Percentiles rank a stretch among this genome's conserved stretches.
Conservation (phyloP, 805 yeast species). For the Lachancea nothofagi region DNA sequence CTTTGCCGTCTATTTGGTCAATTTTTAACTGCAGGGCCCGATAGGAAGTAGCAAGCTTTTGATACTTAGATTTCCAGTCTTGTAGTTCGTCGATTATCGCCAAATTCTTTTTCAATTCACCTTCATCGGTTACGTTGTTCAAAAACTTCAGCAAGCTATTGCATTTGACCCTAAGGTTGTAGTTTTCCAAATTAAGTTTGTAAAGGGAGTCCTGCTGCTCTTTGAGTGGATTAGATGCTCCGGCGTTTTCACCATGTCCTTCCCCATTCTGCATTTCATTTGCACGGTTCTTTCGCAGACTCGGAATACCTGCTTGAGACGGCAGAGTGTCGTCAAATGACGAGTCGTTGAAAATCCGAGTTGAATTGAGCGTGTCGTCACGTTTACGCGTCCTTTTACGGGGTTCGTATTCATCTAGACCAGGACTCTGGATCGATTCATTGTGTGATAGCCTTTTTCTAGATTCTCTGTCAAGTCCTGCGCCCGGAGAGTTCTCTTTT, state of each 20-base stretch:
- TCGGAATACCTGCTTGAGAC: slow-evolving; percentile 6
- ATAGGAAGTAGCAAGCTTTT: slow-evolving; percentile 13
- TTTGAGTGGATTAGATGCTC: slow-evolving; percentile 28
- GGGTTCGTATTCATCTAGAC: slow-evolving; percentile 1
- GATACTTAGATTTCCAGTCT: slow-evolving; percentile 18
- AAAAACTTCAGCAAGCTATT: slow-evolving; percentile 28
- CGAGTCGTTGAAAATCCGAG: slow-evolving; percentile 26
- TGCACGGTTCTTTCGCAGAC: slow-evolving; percentile 16
- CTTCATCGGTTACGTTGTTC: slow-evolving; percentile 25
- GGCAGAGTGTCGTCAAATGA: slow-evolving; percentile 32
- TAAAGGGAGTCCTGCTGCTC: slow-evolving; percentile 29
- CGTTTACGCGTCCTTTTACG: slow-evolving; percentile 6
- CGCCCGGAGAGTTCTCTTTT: slow-evolving; percentile 13
- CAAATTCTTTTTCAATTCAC: slow-evolving; percentile 21
- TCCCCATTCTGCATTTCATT: slow-evolving; percentile 17
- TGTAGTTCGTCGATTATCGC: slow-evolving; percentile 22
- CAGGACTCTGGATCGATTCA: slow-evolving; percentile 3
- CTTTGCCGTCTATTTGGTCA: slow-evolving; percentile 14
- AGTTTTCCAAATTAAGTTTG: slow-evolving; percentile 24
- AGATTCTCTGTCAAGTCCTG: neutral
- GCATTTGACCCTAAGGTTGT: slow-evolving; percentile 25
- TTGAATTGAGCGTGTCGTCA: slow-evolving; percentile 26
- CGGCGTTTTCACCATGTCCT: slow-evolving; percentile 1
- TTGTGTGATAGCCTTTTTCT: slow-evolving; percentile 7
- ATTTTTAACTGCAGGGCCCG: slow-evolving; percentile 14